phyloP scores from a whole-genome alignment of 768 basidiomycete genomes.

The Myochromella boudieri region DNA sequence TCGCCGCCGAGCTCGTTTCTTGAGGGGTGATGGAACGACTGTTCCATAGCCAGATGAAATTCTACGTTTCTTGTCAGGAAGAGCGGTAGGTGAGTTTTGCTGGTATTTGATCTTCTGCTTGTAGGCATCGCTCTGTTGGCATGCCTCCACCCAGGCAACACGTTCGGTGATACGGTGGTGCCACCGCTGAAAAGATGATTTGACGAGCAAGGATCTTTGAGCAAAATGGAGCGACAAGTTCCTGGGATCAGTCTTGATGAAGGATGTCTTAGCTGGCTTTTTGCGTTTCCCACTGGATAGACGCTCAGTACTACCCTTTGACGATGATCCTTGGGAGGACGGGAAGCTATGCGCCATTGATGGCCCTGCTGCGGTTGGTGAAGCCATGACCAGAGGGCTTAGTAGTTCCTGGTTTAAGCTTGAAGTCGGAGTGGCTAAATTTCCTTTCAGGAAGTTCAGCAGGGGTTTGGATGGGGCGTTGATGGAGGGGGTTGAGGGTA shows the following conservation, averaged over 20 bases:
- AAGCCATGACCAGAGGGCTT: constrained; percentile 41
- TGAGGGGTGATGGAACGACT: constrained; percentile 25
- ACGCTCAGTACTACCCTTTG: constrained; percentile 4
- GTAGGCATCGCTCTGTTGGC: constrained; percentile 59
- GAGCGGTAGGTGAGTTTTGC: constrained; percentile 14
- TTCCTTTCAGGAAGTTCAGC: constrained; percentile 31
- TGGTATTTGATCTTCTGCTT: constrained; percentile 43
- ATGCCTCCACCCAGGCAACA: constrained; percentile 62
- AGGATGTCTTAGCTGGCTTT: constrained; percentile 24
- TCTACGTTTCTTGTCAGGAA: constrained; percentile 33
- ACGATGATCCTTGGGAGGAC: background rate
- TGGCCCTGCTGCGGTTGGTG: constrained; percentile 3
- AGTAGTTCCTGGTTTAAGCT: constrained; percentile 34
- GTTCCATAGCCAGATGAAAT: constrained; percentile 22
- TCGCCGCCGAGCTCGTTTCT: constrained; percentile 41
- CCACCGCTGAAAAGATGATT: constrained; percentile 46
- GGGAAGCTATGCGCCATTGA: background rate
- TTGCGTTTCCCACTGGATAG: constrained; percentile 25
- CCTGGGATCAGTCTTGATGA: constrained; percentile 35
- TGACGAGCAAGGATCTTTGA: constrained; percentile 38
- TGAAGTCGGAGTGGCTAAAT: constrained; percentile 21
- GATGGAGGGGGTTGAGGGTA: constrained; percentile 45
- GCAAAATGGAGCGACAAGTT: constrained; percentile 43
- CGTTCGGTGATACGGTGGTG: constrained; percentile 41
- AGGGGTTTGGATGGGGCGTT: constrained; percentile 29